Percentiles rank a stretch among this genome's conserved stretches.
Conservation (phyloP, 768 basidiomycete species). For the Ramaria rubella region DNA sequence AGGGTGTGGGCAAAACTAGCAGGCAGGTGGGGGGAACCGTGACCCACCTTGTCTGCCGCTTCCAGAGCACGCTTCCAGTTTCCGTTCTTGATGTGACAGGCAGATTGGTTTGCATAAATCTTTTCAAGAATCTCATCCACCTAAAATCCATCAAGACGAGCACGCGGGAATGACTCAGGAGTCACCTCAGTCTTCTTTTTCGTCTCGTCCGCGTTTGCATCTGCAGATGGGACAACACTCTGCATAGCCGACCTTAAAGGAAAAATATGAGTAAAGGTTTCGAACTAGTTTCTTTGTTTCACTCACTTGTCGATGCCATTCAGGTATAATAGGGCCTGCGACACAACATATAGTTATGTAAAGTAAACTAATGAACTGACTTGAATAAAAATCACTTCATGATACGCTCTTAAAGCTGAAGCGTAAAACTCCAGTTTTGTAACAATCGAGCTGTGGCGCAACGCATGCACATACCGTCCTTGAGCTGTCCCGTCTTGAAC, state of each 20-base stretch:
- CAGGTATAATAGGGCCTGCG: conserved; percentile 64
- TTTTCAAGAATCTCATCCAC: conserved; percentile 72
- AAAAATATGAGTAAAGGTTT: neutral
- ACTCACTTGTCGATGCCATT: conserved; percentile 72
- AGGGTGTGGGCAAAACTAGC: neutral
- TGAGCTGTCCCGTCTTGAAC: conserved; percentile 58
- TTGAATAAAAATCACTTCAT: conserved; percentile 44
- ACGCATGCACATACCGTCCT: conserved; percentile 41
- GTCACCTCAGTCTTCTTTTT: conserved; percentile 53
- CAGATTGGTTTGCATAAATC: conserved; percentile 80
- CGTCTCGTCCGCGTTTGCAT: neutral
- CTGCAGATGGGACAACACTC: neutral
- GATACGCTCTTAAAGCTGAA: conserved; percentile 63
- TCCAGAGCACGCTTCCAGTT: conserved; percentile 78
- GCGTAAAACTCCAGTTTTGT: neutral
- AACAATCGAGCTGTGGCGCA: neutral
- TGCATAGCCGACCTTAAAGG: conserved; percentile 10
- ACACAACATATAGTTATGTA: conserved; percentile 13
- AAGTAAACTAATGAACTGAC: neutral
- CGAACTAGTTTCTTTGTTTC: neutral
- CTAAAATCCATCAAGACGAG: conserved; percentile 29
- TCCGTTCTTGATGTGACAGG: conserved; percentile 71
- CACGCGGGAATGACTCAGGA: neutral
- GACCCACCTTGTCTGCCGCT: conserved; percentile 67
- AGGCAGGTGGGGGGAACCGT: neutral